These are phyloP conservation scores for Caloboletus inedulis DNA, from an alignment of 1,284 basidiomycete species.

Conservation along the genomic window DNA sequence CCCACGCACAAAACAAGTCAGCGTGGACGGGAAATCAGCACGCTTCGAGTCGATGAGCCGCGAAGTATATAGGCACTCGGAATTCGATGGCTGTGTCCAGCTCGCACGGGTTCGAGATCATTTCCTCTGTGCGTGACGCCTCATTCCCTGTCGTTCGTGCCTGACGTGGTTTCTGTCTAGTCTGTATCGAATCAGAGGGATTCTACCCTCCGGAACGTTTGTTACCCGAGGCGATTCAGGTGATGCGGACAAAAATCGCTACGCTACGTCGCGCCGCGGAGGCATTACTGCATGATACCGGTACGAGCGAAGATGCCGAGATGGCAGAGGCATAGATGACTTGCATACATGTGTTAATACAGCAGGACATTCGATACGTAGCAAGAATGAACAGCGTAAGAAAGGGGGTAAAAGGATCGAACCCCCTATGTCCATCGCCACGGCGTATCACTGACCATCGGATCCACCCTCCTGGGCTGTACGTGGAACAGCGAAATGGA, in stretches of 20 bases:
- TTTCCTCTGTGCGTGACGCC: conserved; percentile 76
- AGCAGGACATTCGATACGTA: conserved; percentile 1
- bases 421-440: not conserved
- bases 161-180: conserved; percentile 39
- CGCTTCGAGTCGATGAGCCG: conserved; percentile 90
- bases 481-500: conserved; percentile 33
- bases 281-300: conserved; percentile 42
- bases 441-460: conserved; percentile 8
- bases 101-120: conserved; percentile 88
- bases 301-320: conserved; percentile 37
- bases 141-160: not conserved
- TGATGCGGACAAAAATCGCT: conserved; percentile 81
- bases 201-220: conserved; percentile 84
- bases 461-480: conserved; percentile 3
- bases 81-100: conserved; percentile 85
- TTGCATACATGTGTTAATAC: conserved; percentile 7
- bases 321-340: conserved; percentile 34
- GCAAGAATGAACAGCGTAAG: not conserved
- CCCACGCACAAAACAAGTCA: conserved; percentile 51
- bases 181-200: conserved; percentile 88
- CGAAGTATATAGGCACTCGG: conserved; percentile 89
- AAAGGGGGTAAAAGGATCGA: not conserved
- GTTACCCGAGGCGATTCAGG: conserved; percentile 78
- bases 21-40: conserved; percentile 62
- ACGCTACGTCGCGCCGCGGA: conserved; percentile 58